phyloP scores from a whole-genome alignment of 2,329 filamentous ascomycete genomes.

The Cladosporium sp. region DNA sequence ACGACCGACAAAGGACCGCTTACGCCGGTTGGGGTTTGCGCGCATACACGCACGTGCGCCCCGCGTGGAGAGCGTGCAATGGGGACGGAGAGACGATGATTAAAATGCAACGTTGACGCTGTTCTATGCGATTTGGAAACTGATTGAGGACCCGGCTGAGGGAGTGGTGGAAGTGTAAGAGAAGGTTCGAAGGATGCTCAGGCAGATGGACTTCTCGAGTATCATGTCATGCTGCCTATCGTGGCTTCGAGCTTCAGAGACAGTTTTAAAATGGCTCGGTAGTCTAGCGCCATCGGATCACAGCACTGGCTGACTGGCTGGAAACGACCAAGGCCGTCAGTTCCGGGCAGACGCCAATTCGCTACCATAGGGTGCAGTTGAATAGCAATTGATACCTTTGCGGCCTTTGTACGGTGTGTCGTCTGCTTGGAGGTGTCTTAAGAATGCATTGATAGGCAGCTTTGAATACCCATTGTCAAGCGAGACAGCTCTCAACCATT shows the following conservation, averaged over 20 bases:
- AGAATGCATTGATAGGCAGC: too few species aligned
- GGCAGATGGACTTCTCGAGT: background rate
- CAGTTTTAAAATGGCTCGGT: background rate
- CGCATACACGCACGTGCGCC: slow-evolving; percentile 9
- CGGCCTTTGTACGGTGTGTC: too few species aligned
- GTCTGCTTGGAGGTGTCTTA: too few species aligned
- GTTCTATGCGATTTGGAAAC: background rate
- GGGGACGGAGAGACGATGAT: background rate
- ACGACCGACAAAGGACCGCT: slow-evolving; percentile 7
- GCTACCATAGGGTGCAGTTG: too few species aligned
- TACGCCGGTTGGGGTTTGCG: background rate
- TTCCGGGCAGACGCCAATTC: background rate
- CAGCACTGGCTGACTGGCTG: background rate
- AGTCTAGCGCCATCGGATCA: too few species aligned
- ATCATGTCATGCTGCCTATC: background rate
- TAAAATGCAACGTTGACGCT: background rate
- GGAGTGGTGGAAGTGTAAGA: background rate
- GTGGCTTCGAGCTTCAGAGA: background rate
- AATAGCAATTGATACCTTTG: too few species aligned
- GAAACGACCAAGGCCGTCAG: background rate
- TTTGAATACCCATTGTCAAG: background rate
- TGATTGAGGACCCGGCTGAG: background rate
- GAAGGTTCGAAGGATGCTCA: background rate
- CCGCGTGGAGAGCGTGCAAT: slow-evolving; percentile 7
- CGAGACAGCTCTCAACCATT: background rate